Base-by-base conservation (phyloP, 352 stramenopile species). In the Pythium plurisporium region DNA sequence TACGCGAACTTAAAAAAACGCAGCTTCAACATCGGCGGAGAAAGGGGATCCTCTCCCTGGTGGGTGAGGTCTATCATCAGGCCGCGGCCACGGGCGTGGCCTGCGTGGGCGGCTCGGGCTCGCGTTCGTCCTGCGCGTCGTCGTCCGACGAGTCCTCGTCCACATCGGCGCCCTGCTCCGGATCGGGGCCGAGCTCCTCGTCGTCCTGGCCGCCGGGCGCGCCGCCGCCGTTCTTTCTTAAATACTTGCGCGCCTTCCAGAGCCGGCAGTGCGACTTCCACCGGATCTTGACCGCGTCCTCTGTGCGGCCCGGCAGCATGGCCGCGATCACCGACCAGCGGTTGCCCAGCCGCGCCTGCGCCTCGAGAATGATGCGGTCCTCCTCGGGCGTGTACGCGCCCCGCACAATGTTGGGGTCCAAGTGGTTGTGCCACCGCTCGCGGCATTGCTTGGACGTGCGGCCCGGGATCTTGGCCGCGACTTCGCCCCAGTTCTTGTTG, bases 251-350 rank as follows among this genome's bases (percentile, higher is more conserved):
- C 53, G 80, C 80, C 48, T 81, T 79, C 82, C 82, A 92, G 22
- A 92, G 68, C 43, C 84, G 82, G 66, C 85, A 93, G 57, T 93
- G 73, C 52, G 83, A 91, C 62, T 97, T 97, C 87, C 88, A 97
- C 38, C 86, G 82, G 67, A 96, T 97, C 82, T 97, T 97, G 54
- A 97, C 84, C 12, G 83, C 82, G 56, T 97, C 93, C 59, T 96
- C 89, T 0, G 87, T 96, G 34, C 89, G 75, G 3, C 89, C 89
- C 0, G 82, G 81, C 23, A 97, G 70, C 74, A 93, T 89, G 20
- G 82, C 79, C 1, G 89, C 89, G 47, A 97, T 96, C 14, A 93
- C 79, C 4, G 89, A 96, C 89, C 89, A 97, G 27, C 86, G 83
- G 48, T 95, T 96, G 48, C 89, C 89, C 43, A 95, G 72, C 12